Evolutionary conservation across 2,329 filamentous ascomycete genomes (phyloP), one percentile per base, ranked within the genome.

Genomic region (Xylariaceae sp.): DNA sequence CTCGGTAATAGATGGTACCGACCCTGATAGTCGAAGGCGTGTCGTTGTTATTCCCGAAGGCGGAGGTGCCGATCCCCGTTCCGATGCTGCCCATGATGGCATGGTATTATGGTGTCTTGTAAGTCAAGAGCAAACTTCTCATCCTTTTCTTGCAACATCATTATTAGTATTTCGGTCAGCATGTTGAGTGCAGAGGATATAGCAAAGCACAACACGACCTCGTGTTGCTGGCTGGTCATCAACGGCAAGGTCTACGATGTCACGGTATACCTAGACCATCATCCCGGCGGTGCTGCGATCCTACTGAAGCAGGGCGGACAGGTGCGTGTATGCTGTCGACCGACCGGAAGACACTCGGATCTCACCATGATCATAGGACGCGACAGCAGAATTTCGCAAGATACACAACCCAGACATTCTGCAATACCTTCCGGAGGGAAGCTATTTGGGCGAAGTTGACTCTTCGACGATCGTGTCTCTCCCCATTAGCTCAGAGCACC

Each of bases 151-250:
- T 26, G 22, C 6, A 26, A 11, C 22, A 26, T 11, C 6, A 26
- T 11, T 26, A 26, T 11, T 6, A 26, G 22, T 26, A 26, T 26
- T 26, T 6, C 22, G 6, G 6, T 17, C 24, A 49, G 47, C 40
- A 28, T 40, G 19, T 39, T 64, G 35, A 52, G 51, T 32, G 62
- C 62, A 15, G 48, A 55, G 17, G 62, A 66, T 41, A 56, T 67
- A 17, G 53, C 59, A 34, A 57, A 57, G 45, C 65, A 64, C 47
- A 56, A 55, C 47, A 57, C 54, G 24, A 42, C 42, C 12, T 51
- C 60, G 18, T 65, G 63, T 6, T 68, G 65, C 45, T 68, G 64
- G 64, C 52, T 65, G 13, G 63, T 68, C 29, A 42, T 64, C 42
- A 39, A 57, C 39, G 45, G 43, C 22, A 56, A 55, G 36, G 58